Evolutionary conservation across 257 asterid species (phyloP), one percentile per base, ranked within the genome.

Genomic region (Cruciata laevipes): DNA sequence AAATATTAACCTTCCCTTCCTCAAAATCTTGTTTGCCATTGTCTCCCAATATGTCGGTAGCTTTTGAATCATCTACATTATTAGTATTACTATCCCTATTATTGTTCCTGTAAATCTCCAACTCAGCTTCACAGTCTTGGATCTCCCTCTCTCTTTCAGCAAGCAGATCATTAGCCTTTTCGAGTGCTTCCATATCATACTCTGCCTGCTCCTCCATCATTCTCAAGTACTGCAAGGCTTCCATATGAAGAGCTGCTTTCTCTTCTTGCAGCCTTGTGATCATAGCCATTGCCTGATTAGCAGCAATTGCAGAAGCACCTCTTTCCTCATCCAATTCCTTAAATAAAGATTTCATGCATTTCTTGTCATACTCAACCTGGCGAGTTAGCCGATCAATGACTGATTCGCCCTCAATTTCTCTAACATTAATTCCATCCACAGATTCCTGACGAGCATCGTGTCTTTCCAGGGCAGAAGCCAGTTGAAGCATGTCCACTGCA

Each of bases 201-300:
- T 88, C 92, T 1, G 98, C 92, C 74, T 91, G 98, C 65, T 91
- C 97, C 82, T 91, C 98, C 98, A 91, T 89, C 98, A 92, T 89
- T 69, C 98, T 72, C 55, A 92, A 70, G 78, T 92, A 92, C 65
- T 92, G 97, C 80, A 86, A 69, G 18, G 97, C 96, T 76, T 92
- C 97, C 98, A 92, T 89, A 52, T 84, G 96, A 44, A 92, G 86
- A 1, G 89, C 82, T n/a, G 98, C 95, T 69, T 92, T 92, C 83
- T 92, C 97, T 82, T 87, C 98, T 77, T 92, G 97, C 79, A 92
- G 73, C 78, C 95, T 86, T 6, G 96, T 92, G 18, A 92, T 92
- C 98, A 89, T 92, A 23, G 96, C 89, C 98, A 92, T 89, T 33
- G 98, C 87, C 67, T 89, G 82, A 63, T 87, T 90, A 58, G 96